A percentile compares a stretch with the other conserved stretches of the same genome.
phyloP scores from a whole-genome alignment of 1,284 basidiomycete genomes.

The Trametes sp. region DNA sequence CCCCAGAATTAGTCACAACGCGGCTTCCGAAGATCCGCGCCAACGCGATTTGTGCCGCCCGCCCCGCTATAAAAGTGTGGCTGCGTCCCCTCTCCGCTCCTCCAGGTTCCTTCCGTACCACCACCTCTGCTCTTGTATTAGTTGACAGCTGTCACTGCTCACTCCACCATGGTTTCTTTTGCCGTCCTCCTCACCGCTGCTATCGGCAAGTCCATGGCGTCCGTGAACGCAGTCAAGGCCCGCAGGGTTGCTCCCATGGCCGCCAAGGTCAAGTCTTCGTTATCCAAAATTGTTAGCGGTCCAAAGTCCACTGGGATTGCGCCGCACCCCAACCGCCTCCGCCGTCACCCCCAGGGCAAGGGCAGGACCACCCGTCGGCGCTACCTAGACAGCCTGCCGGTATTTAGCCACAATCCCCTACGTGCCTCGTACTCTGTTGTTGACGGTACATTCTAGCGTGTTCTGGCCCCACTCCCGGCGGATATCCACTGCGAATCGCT shows the following conservation, averaged over 20 bases:
- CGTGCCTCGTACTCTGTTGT: background rate
- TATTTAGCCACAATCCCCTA: slow-evolving; percentile 13
- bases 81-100: slow-evolving; percentile 1
- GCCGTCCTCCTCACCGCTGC: slow-evolving; percentile 5
- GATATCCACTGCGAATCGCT: background rate
- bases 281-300: slow-evolving; percentile 9
- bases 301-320: background rate
- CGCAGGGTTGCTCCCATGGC: background rate
- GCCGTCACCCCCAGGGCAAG: background rate
- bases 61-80: slow-evolving; percentile 2
- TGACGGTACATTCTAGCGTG: background rate
- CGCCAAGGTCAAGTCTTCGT: slow-evolving; percentile 15
- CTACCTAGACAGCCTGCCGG: slow-evolving; percentile 9
- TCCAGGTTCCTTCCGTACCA: slow-evolving; percentile 1
- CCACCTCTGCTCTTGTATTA: background rate
- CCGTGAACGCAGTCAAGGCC: slow-evolving; percentile 5
- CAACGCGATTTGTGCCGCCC: slow-evolving; percentile 6
- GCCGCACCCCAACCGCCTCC: background rate
- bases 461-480: slow-evolving; percentile 8
- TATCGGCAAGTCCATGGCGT: slow-evolving; percentile 1
- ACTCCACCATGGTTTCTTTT: slow-evolving; percentile 6
- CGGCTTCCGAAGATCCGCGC: background rate
- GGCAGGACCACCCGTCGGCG: slow-evolving; percentile 7
- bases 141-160: background rate
- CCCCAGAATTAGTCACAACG: background rate